phyloP scores from a whole-genome alignment of 2,329 filamentous ascomycete species.

The Pseudogymnoascus sp. region DNA sequence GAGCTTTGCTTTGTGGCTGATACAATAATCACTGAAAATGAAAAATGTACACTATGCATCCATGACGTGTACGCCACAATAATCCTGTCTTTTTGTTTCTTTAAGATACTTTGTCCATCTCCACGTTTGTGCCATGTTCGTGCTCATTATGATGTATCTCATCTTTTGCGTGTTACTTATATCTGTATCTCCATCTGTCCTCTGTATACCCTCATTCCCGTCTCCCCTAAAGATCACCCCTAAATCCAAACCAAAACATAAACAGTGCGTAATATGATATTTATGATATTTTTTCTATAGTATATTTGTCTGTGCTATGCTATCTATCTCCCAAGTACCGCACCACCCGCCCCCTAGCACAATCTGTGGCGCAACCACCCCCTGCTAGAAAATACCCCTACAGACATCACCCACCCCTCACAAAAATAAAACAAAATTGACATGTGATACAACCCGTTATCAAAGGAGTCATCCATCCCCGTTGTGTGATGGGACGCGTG shows the following conservation, averaged over 20 bases:
- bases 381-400: neutral
- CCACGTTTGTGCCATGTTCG: neutral
- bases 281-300: too few species aligned
- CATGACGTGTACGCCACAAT: neutral
- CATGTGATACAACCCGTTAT: neutral
- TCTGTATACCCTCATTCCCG: neutral
- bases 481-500: neutral
- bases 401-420: neutral
- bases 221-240: too few species aligned
- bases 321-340: neutral
- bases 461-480: neutral
- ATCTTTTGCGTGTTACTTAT: neutral
- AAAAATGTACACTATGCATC: neutral
- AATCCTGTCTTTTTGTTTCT: neutral
- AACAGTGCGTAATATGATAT: too few species aligned
- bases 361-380: neutral
- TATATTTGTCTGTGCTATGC: too few species aligned
- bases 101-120: neutral
- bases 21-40: neutral
- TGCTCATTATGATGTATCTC: slow-evolving; percentile 2
- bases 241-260: too few species aligned
- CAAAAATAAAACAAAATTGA: neutral
- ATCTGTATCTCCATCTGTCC: neutral
- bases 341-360: neutral
- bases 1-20: neutral